phyloP scores from a whole-genome alignment of 257 asterid genomes.

The Primulina huaijiensis region DNA sequence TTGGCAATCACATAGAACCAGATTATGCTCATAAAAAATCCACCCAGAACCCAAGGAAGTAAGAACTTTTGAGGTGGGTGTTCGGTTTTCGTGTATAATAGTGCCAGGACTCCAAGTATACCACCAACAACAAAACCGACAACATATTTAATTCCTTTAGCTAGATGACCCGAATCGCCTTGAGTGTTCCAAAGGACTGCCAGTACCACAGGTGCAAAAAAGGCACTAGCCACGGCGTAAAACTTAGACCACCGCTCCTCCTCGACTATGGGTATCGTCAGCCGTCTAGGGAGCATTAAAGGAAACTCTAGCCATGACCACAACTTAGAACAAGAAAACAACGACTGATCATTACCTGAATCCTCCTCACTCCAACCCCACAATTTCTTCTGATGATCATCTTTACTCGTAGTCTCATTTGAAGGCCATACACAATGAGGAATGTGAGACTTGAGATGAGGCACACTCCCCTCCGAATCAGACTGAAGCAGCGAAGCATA shows the following conservation, averaged over 20 bases:
- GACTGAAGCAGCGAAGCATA: constrained; percentile 24
- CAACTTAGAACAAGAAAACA: constrained; percentile 46
- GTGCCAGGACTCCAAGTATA: constrained; percentile 49
- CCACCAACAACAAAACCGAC: constrained; percentile 36
- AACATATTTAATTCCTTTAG: constrained; percentile 25
- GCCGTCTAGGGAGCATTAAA: constrained; percentile 53
- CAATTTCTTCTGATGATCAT: constrained; percentile 26
- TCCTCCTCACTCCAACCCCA: constrained; percentile 76
- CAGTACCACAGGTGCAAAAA: constrained; percentile 56
- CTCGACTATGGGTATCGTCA: constrained; percentile 73
- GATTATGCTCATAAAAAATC: constrained; percentile 71
- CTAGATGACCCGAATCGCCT: constrained; percentile 12
- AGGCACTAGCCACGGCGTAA: constrained; percentile 57
- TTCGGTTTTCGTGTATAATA: constrained; percentile 35
- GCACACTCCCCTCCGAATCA: constrained; percentile 30
- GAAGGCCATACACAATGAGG: constrained; percentile 70
- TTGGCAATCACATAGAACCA: constrained; percentile 81
- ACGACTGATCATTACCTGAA: constrained; percentile 2
- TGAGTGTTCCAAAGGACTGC: constrained; percentile 49
- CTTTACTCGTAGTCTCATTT: constrained; percentile 33
- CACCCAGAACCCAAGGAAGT: constrained; percentile 72
- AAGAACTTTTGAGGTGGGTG: constrained; percentile 51
- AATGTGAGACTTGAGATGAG: constrained; percentile 37
- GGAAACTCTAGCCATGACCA: constrained; percentile 52
- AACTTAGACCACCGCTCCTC: constrained; percentile 74